A percentile compares a stretch with the other conserved stretches of the same genome.
phyloP scores from a whole-genome alignment of 495 filamentous ascomycete genomes.

The Articulospora tetracladia region DNA sequence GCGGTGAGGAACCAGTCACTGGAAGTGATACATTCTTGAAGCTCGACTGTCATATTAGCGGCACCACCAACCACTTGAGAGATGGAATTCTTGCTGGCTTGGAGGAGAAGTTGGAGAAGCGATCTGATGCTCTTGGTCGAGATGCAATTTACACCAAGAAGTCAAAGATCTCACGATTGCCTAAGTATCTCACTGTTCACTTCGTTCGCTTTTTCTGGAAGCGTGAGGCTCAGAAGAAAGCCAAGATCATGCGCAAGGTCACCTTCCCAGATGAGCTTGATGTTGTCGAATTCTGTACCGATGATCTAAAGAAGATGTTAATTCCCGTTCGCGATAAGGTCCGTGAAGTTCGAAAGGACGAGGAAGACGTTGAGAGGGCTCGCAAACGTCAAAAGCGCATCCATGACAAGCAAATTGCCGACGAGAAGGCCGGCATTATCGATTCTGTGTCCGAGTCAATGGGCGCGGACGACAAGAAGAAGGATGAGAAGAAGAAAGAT shows the following conservation, averaged over 20 bases:
- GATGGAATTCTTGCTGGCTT: constrained; percentile 82
- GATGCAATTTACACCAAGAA: constrained; percentile 84
- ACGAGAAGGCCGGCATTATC: constrained; percentile 34
- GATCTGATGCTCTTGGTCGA: constrained; percentile 69
- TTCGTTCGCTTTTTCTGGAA: constrained; percentile 99
- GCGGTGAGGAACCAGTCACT: constrained; percentile 63
- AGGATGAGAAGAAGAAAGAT: constrained; percentile 34
- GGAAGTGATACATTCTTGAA: constrained; percentile 80
- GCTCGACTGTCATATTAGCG: constrained; percentile 90
- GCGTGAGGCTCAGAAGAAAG: constrained; percentile 89
- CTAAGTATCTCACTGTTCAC: constrained; percentile 94
- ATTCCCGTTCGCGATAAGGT: constrained; percentile 93
- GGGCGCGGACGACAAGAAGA: constrained; percentile 34
- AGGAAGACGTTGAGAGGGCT: constrained; percentile 82
- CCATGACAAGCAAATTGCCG: constrained; percentile 54
- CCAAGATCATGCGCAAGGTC: constrained; percentile 99
- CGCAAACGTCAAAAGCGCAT: constrained; percentile 82
- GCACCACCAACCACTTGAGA: constrained; percentile 78
- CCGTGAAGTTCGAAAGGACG: constrained; percentile 90
- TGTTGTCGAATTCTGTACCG: constrained; percentile 91
- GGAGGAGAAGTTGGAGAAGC: constrained; percentile 87
- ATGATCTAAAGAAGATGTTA: constrained; percentile 76
- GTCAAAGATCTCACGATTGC: constrained; percentile 81
- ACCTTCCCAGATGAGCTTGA: constrained; percentile 93
- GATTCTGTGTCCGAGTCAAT: constrained; percentile 25